A percentile compares a stretch with the other conserved stretches of the same genome.
phyloP scores from a whole-genome alignment of 169 alveolate species.

The Ichthyophthirius multifiliis region DNA sequence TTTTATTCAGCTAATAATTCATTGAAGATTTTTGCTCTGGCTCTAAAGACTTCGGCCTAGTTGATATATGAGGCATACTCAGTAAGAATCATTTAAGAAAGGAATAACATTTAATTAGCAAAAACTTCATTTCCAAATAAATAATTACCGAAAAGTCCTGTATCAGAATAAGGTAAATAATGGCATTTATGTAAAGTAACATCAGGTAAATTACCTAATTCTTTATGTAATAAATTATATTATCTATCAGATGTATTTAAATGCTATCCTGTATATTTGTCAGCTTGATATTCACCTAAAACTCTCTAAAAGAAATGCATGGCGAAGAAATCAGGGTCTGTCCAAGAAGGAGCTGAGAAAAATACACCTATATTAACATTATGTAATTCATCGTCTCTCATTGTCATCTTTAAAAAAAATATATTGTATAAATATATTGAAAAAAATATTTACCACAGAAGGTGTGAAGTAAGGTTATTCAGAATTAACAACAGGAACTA shows the following conservation, averaged over 20 bases:
- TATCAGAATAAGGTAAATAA: conserved; percentile 58
- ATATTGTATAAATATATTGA: background rate
- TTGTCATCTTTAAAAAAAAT: conserved; percentile 16
- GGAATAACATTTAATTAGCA: conserved; percentile 52
- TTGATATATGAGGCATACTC: conserved; percentile 44
- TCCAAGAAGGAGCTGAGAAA: conserved; percentile 58
- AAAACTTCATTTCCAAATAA: conserved; percentile 65
- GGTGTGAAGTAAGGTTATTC: conserved; percentile 62
- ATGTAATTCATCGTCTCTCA: conserved; percentile 75
- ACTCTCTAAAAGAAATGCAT: conserved; percentile 49
- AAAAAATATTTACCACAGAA: conserved; percentile 15
- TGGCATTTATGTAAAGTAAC: conserved; percentile 50
- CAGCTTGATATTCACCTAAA: conserved; percentile 60
- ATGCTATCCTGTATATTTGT: conserved; percentile 64
- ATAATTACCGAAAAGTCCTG: conserved; percentile 60
- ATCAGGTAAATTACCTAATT: conserved; percentile 68
- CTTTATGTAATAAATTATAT: conserved; percentile 57
- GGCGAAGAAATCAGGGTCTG: conserved; percentile 57
- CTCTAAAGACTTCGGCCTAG: conserved; percentile 64
- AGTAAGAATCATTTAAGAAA: conserved; percentile 29
- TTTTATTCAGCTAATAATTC: conserved; percentile 33
- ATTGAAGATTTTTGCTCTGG: conserved; percentile 50
- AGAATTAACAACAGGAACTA: conserved; percentile 26
- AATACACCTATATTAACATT: conserved; percentile 66
- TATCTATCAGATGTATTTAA: conserved; percentile 58